Evolutionary conservation across 371 early-diverging fungal species (phyloP).

Genomic region (Nosema muscidifuracis): DNA sequence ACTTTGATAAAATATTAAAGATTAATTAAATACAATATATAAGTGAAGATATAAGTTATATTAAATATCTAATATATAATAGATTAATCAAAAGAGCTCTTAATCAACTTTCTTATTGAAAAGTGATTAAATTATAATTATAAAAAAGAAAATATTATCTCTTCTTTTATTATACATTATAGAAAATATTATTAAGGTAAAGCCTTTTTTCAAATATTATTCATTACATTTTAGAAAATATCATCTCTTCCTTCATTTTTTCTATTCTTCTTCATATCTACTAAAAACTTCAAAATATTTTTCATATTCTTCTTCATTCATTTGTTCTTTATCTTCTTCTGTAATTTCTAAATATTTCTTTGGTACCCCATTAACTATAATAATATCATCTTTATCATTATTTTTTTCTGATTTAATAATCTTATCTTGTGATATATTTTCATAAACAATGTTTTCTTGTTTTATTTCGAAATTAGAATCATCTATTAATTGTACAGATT

Average conservation of each 20-base stretch:
- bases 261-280: constrained; percentile 26
- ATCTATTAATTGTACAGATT: constrained; percentile 18
- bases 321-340: constrained; percentile 62
- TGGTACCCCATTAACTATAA: constrained; percentile 54
- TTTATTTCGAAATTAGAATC: neutral
- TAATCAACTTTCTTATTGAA: no score
- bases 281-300: constrained; percentile 62
- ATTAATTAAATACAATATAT: no score
- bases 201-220: no score
- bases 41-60: no score
- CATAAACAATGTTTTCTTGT: neutral
- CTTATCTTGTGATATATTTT: neutral
- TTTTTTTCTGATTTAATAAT: neutral
- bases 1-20: no score
- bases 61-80: no score
- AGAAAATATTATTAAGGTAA: no score
- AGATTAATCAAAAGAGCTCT: no score
- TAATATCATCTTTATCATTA: constrained; percentile 21
- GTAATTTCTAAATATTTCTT: constrained; percentile 61
- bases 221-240: neutral
- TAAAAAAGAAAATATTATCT: no score
- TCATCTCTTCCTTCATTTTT: neutral
- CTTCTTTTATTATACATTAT: no score
- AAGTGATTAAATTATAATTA: no score
- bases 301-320: constrained; percentile 64